Percentiles rank a stretch among this genome's conserved stretches.
Evolutionary conservation across 2,329 filamentous ascomycete species (phyloP).

Genomic region (Colletotrichum sublineola): DNA sequence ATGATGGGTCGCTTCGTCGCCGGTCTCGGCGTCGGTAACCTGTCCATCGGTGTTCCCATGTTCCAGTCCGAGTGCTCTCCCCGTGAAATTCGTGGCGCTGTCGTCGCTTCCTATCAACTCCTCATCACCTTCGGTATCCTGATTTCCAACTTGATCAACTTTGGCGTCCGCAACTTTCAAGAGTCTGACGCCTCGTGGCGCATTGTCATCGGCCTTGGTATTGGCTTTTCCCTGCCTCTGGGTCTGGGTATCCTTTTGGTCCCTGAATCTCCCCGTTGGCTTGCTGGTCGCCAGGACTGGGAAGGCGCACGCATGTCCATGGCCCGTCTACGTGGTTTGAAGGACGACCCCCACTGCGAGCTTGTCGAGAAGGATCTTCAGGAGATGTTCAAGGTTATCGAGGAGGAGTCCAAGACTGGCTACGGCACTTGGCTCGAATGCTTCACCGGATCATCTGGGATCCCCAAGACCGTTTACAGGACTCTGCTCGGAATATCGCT

Average conservation of each 20-base stretch:
- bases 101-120: slow-evolving; percentile 79
- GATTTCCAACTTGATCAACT: slow-evolving; percentile 67
- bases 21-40: slow-evolving; percentile 75
- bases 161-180: slow-evolving; percentile 60
- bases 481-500: slow-evolving; percentile 73
- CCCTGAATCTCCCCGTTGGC: slow-evolving; percentile 70
- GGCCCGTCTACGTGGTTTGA: slow-evolving; percentile 65
- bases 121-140: slow-evolving; percentile 81
- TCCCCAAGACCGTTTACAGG: slow-evolving; percentile 73
- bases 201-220: slow-evolving; percentile 70
- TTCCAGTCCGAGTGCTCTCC: slow-evolving; percentile 76
- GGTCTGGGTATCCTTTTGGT: slow-evolving; percentile 66
- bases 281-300: slow-evolving; percentile 62
- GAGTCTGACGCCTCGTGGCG: slow-evolving; percentile 67
- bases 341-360: slow-evolving; percentile 58
- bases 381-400: slow-evolving; percentile 64
- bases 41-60: slow-evolving; percentile 76
- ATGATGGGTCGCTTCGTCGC: slow-evolving; percentile 75
- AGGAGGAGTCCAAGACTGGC: slow-evolving; percentile 59
- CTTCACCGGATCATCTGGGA: slow-evolving; percentile 65
- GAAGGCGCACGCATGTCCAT: slow-evolving; percentile 64
- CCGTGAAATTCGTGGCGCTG: slow-evolving; percentile 71
- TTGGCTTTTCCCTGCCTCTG: slow-evolving; percentile 65
- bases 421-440: slow-evolving; percentile 70
- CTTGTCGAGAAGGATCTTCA: slow-evolving; percentile 65